These are phyloP conservation scores for Hygrophorus russula DNA, from an alignment of 768 basidiomycete species.

Conservation along the genomic window DNA sequence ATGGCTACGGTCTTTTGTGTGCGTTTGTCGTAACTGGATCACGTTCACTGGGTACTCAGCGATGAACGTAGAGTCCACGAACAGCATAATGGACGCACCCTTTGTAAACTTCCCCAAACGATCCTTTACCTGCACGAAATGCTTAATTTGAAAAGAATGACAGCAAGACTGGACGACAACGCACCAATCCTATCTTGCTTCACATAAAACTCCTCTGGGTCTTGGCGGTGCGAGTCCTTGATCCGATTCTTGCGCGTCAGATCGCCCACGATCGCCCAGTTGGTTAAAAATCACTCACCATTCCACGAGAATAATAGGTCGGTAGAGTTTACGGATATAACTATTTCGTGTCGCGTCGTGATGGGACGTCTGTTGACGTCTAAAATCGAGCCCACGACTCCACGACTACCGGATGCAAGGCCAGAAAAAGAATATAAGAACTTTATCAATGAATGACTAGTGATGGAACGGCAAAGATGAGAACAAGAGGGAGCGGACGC, in stretches of 20 bases:
- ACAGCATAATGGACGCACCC: constrained; percentile 42
- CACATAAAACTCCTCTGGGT: constrained; percentile 96
- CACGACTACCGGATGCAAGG: neutral
- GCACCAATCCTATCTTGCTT: constrained; percentile 94
- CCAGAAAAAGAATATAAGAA: too few relatives aligned
- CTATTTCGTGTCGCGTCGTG: constrained; percentile 25
- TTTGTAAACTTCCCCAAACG: constrained; percentile 99
- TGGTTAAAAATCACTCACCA: constrained; percentile 15
- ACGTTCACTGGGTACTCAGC: neutral
- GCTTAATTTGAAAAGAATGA: constrained; percentile 6
- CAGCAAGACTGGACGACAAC: constrained; percentile 12
- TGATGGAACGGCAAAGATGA: neutral
- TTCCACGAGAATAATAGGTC: constrained; percentile 10
- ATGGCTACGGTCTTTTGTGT: constrained; percentile 97
- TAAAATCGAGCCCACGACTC: neutral
- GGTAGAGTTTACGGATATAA: constrained; percentile 6
- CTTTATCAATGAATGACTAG: neutral
- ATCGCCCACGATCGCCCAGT: constrained; percentile 17
- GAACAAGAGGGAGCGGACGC: neutral
- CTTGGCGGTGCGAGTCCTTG: constrained; percentile 62
- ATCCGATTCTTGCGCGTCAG: constrained; percentile 11
- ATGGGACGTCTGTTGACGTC: neutral
- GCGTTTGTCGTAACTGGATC: constrained; percentile 77
- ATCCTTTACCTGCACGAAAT: constrained; percentile 72
- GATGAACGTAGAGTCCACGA: neutral